These are phyloP conservation scores for Kodamaea anthophila DNA, from an alignment of 1,139 yeast genomes.

Conservation along the genomic window DNA sequence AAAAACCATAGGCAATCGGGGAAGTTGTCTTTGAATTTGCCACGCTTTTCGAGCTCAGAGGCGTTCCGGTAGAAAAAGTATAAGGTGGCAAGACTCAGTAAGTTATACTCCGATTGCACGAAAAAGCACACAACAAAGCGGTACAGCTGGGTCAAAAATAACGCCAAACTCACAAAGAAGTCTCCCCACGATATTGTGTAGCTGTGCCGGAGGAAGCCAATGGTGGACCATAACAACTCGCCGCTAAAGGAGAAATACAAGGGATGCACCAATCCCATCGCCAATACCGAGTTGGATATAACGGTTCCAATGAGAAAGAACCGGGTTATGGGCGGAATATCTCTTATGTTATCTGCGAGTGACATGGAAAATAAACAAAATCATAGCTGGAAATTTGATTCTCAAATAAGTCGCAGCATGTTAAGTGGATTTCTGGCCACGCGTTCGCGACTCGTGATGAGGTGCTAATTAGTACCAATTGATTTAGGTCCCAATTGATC, in stretches of 20 bases:
- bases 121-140: conserved; percentile 46
- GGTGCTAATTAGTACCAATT: too few species aligned
- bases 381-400: too few species aligned
- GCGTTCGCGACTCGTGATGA: too few species aligned
- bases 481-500: too few species aligned
- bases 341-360: conserved; percentile 25
- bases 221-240: background rate
- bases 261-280: conserved; percentile 13
- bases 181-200: background rate
- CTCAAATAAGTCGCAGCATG: too few species aligned
- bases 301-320: conserved; percentile 37
- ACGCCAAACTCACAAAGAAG: background rate
- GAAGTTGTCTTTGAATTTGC: conserved; percentile 46
- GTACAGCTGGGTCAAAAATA: conserved; percentile 26
- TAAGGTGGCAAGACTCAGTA: conserved; percentile 49
- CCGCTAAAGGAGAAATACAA: conserved; percentile 10
- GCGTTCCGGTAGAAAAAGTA: conserved; percentile 56
- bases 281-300: conserved; percentile 17
- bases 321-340: conserved; percentile 44
- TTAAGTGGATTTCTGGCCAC: too few species aligned
- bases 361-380: conserved; percentile 7
- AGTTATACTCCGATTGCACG: too few species aligned
- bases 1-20: conserved; percentile 56
- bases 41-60: conserved; percentile 43
- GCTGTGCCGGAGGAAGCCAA: background rate